Evolutionary conservation across 805 yeast species (phyloP).

Genomic region (Lachancea lanzarotensis): DNA sequence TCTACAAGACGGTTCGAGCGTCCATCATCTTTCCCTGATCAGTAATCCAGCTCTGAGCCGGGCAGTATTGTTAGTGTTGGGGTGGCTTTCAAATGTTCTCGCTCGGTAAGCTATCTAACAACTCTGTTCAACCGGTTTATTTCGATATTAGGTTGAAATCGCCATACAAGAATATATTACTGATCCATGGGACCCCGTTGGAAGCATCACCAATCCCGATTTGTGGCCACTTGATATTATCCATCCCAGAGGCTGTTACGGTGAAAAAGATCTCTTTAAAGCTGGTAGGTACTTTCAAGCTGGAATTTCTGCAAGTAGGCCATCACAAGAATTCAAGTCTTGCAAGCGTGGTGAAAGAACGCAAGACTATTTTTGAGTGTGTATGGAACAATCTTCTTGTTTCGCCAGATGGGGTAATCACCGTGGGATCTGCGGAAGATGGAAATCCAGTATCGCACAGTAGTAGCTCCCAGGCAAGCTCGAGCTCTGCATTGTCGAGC

Average conservation of each 20-base stretch:
- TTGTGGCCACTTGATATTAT: constrained; percentile 65
- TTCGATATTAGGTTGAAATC: constrained; percentile 34
- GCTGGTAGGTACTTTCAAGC: constrained; percentile 53
- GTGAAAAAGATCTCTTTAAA: constrained; percentile 56
- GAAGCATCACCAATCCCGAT: constrained; percentile 73
- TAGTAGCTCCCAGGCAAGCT: neutral
- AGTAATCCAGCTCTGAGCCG: too few relatives aligned
- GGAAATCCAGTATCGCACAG: neutral
- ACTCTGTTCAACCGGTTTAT: constrained; percentile 17
- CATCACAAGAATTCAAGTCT: constrained; percentile 33
- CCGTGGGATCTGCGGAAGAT: constrained; percentile 9
- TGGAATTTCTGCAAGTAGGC: constrained; percentile 49
- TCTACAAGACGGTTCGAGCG: too few relatives aligned
- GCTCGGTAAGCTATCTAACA: constrained; percentile 6
- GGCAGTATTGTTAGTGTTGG: too few relatives aligned
- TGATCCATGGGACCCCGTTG: constrained; percentile 67
- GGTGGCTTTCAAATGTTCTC: constrained; percentile 8
- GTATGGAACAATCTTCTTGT: constrained; percentile 57
- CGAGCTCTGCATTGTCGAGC: constrained; percentile 10
- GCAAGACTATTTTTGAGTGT: constrained; percentile 59
- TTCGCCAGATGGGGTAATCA: constrained; percentile 28
- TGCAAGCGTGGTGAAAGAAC: constrained; percentile 41
- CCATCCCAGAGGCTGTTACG: constrained; percentile 60
- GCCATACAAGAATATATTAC: constrained; percentile 52
- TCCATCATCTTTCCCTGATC: too few relatives aligned